Evolutionary conservation across 2,329 filamentous ascomycete species (phyloP).

Genomic region (Nemania sp.): DNA sequence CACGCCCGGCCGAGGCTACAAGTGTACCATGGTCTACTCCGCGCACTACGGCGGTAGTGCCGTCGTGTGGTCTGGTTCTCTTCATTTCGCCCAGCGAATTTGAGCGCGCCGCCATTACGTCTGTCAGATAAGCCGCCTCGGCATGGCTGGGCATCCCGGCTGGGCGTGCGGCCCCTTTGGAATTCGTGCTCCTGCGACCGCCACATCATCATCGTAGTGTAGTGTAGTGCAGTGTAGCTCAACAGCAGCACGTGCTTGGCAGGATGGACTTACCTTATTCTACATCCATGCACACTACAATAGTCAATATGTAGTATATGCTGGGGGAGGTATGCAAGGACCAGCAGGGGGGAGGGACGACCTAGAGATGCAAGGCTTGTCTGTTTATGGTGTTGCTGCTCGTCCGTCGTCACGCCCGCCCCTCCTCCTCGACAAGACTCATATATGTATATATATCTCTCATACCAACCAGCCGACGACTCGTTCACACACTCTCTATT

Average conservation of each 20-base stretch:
- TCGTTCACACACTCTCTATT: constrained; percentile 9
- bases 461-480: constrained; percentile 14
- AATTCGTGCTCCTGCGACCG: neutral
- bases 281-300: constrained; percentile 1
- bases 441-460: constrained; percentile 5
- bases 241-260: neutral
- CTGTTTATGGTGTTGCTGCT: constrained; percentile 20
- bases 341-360: constrained; percentile 7
- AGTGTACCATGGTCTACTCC: no score
- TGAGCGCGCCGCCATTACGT: constrained; percentile 5
- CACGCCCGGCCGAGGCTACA: neutral
- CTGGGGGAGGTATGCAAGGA: neutral
- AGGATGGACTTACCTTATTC: constrained; percentile 8
- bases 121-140: constrained; percentile 19
- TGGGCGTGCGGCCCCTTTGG: constrained; percentile 11
- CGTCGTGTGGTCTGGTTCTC: constrained; percentile 4
- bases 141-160: constrained; percentile 18
- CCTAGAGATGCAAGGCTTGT: constrained; percentile 12
- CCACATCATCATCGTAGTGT: constrained; percentile 3
- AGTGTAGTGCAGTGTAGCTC: neutral
- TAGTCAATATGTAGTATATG: neutral
- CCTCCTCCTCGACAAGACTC: constrained; percentile 3
- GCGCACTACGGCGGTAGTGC: constrained; percentile 4
- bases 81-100: constrained; percentile 16
- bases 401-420: constrained; percentile 18